Evolutionary conservation across 495 filamentous ascomycete genomes (phyloP).

Genomic region (Patellaria atrata): DNA sequence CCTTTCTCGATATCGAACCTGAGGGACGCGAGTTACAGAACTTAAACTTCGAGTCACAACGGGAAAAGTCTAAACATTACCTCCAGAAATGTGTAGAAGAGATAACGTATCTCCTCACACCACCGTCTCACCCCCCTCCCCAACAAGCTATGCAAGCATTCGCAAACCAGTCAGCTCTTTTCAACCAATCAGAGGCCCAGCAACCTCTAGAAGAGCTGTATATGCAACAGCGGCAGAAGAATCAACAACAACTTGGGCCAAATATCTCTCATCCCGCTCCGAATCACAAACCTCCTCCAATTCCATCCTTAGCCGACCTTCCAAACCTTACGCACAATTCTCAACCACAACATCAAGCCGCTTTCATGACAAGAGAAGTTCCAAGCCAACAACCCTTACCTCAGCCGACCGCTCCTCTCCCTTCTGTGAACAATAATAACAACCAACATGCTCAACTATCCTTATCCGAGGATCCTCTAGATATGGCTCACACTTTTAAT

Average conservation of each 20-base stretch:
- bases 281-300: slow-evolving; percentile 42
- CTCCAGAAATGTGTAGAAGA: slow-evolving; percentile 32
- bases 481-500: too few species aligned
- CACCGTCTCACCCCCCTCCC: slow-evolving; percentile 30
- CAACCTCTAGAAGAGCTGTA: slow-evolving; percentile 28
- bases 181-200: slow-evolving; percentile 20
- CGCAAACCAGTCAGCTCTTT: slow-evolving; percentile 16
- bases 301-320: slow-evolving; percentile 28
- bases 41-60: slow-evolving; percentile 25
- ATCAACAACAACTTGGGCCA: slow-evolving; percentile 15
- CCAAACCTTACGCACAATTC: slow-evolving; percentile 19
- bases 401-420: slow-evolving; percentile 1
- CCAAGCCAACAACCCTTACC: slow-evolving; percentile 14
- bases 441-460: too few species aligned
- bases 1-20: slow-evolving; percentile 28
- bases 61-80: slow-evolving; percentile 29
- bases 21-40: slow-evolving; percentile 16
- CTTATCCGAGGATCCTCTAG: too few species aligned
- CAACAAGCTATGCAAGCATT: slow-evolving; percentile 21
- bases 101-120: slow-evolving; percentile 33
- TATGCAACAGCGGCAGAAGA: slow-evolving; percentile 26
- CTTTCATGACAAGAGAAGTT: slow-evolving; percentile 18
- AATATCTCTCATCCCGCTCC: slow-evolving; percentile 30
- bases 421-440: too few species aligned
- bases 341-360: slow-evolving; percentile 16